Base-by-base conservation (phyloP, 345 rosid genomes). In the Microcos paniculata region DNA sequence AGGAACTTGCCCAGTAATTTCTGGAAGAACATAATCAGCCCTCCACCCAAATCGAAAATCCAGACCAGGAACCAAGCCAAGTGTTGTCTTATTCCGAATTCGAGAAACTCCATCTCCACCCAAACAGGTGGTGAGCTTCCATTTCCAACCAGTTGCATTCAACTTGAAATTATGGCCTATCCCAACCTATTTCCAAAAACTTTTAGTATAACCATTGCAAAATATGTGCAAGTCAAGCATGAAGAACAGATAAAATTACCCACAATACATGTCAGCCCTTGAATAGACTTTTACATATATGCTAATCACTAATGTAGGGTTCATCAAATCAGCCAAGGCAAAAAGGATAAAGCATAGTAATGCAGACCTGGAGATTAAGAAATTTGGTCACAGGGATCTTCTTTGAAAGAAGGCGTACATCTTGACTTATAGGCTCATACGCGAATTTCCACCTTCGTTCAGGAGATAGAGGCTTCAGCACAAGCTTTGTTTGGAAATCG, bases 11-110 rank as follows among this genome's bases (percentile, higher is more conserved):
- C 99, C 98, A 4, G 92, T 88, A 75, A 91, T 45, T 81, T 95
- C 98, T 0, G 97, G 99, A 79, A 95, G 82, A 77, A 93, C 89
- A 79, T 87, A 95, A 82, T 91, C 97, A 69, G 98, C 99, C 78
- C 85, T 90, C 98, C 98, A 95, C 15, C 94, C 92, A 78, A 95
- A 89, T 52, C 97, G 91, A 10, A 95, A 81, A 89, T 91, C 97
- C 53, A 91, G 31, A 72, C 97, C 97, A 75, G 98, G 97, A 85
- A 76, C 89, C 77, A 90, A 71, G 56, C 96, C 96, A 66, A 93
- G 79, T 3, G 92, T 82, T 53, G 99, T 90, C 87, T 95, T 93
- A 82, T 93, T 93, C 76, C 79, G 88, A 33, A 95, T 86, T 42
- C 92, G 85, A 43, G 99, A 93, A 24, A 95, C 62, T 58, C 97